Evolutionary conservation across 2,329 filamentous ascomycete species (phyloP), one percentile per base, ranked within the genome.

Genomic region (Fusarium goolgardi): DNA sequence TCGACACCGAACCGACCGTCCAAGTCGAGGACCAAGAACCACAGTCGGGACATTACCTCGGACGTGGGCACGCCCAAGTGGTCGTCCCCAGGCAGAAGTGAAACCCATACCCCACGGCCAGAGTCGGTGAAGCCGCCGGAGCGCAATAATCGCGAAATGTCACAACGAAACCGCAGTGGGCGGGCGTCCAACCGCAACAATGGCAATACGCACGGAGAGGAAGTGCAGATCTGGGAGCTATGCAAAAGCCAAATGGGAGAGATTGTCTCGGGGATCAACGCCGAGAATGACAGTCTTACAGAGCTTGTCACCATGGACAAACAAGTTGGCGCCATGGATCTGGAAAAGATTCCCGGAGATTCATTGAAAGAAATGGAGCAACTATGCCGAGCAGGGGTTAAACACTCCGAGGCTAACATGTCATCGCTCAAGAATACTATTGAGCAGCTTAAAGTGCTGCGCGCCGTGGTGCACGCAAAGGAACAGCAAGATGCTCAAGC

Each of bases 101-200:
- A 74, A 56, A 65, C 67, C 20, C 58, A 57, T 40, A 73, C 69
- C 25, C 71, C 72, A 45, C 67, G 59, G 39, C 62, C 63, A n/a
- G 71, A 74, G 52, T 62, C 67, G 61, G 58, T 57, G 51, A 74
- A 70, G 59, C 61, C 47, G 15, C 34, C 60, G 29, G 70, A 71
- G 57, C 67, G 60, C 32, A 62, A 67, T 31, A 67, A 55, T 35
- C 63, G 66, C 71, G 65, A 70, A 55, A 83, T 82, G 80, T 81
- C 81, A 43, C 81, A 82, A 71, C 77, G 81, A 63, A 81, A 81
- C 63, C 79, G 81, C 55, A 81, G 80, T 70, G 80, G 79, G 52
- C 81, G 81, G 64, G 80, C 80, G 39, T 80, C 79, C 40, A 80
- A 80, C 73, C 78, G 81, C 41, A 82, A 81, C 73, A 82, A 80